Evolutionary conservation across 2,329 filamentous ascomycete species (phyloP).

Genomic region (Drechslerella coelobrocha): DNA sequence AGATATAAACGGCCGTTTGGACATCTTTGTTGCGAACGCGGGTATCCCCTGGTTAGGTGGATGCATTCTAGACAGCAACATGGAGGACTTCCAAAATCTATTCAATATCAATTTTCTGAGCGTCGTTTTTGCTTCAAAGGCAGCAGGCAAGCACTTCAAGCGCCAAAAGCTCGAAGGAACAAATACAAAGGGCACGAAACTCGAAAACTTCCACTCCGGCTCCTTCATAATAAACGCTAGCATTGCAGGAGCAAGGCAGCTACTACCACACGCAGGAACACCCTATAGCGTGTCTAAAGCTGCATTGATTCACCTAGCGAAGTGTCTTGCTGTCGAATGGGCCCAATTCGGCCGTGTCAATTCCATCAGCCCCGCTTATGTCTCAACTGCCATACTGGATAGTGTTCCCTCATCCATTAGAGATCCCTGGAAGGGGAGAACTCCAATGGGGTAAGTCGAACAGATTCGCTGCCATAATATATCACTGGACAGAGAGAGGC

Average conservation of each 20-base stretch:
- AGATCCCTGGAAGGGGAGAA: constrained; percentile 77
- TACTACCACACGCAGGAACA: constrained; percentile 76
- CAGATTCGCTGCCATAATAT: constrained; percentile 46
- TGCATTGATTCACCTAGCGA: constrained; percentile 65
- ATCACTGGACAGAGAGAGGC: background rate
- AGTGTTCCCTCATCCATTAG: constrained; percentile 72
- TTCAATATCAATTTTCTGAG: constrained; percentile 76
- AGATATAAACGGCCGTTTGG: constrained; percentile 77
- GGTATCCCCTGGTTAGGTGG: constrained; percentile 69
- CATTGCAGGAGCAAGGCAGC: constrained; percentile 79
- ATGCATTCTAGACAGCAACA: constrained; percentile 11
- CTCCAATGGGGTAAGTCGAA: constrained; percentile 71
- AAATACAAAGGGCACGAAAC: constrained; percentile 59
- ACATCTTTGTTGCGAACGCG: constrained; percentile 80
- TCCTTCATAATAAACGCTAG: constrained; percentile 79
- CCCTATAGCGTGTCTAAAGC: constrained; percentile 77
- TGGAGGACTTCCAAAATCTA: constrained; percentile 61
- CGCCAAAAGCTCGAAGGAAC: constrained; percentile 60
- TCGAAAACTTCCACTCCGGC: constrained; percentile 68
- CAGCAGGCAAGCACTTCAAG: constrained; percentile 74
- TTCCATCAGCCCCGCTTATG: constrained; percentile 76
- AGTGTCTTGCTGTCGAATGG: constrained; percentile 75
- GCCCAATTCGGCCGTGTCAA: constrained; percentile 76
- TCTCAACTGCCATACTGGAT: constrained; percentile 73
- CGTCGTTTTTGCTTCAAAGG: constrained; percentile 77